Evolutionary conservation across 169 alveolate genomes (phyloP), one percentile per base, ranked within the genome.

Genomic region (Plasmodium reichenowi): DNA sequence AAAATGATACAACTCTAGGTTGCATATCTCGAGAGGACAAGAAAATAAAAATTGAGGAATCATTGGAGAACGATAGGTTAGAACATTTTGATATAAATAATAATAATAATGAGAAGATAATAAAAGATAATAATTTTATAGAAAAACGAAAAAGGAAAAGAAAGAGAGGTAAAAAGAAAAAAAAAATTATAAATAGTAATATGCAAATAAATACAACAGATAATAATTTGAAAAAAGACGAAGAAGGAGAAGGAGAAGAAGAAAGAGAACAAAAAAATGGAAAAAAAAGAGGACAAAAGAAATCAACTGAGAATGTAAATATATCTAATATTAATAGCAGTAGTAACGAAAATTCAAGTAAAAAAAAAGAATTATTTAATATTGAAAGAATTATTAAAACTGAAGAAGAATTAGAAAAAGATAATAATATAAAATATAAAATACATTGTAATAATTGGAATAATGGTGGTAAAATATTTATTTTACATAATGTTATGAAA

Each of bases 401-500:
- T 29, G 47, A 38, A 38, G 47, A 38, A 38, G 29, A n/a, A 56
- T 17, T 17, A 17, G 91, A 83, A 60, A 54, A 83, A 9, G 22
- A 47, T 48, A 58, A 67, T 12, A 47, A 83, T 22, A 60, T 83
- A 8, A 83, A 83, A 72, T 63, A 68, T 50, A 45, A 38, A 74
- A 67, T 72, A 66, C 78, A 59, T 20, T 72, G 26, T 22, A 52
- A 22, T 47, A 72, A 54, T 20, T 86, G 92, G 92, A 86, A 26
- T 66, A 47, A 22, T 8, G 48, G 60, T 32, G 59, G 59, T 10
- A 47, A 29, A 72, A 9, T 86, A 3, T 15, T 43, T 66, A 48
- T 86, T 26, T 38, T 72, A 9, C 50, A 86, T 24, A 86, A 54
- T 29, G 72, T 86, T 43, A 58, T 86, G 68, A 86, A 86, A 72